A percentile compares a stretch with the other conserved stretches of the same genome.
Conservation (phyloP, 2,329 filamentous ascomycete species). For the Colletotrichum costaricense region DNA sequence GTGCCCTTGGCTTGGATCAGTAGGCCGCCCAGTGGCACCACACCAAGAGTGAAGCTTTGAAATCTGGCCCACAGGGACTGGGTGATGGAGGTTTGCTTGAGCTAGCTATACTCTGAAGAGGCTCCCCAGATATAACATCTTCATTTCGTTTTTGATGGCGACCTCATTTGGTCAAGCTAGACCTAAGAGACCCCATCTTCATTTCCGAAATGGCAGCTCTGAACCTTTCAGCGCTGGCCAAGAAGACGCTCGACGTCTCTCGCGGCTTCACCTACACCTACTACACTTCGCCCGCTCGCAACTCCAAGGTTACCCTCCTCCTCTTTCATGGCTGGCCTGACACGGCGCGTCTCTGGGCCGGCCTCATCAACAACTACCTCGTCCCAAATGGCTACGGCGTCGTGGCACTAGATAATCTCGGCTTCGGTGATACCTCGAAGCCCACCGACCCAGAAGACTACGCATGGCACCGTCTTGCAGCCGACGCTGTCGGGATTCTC, state of each 20-base stretch:
- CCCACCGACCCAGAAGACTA: conserved; percentile 51
- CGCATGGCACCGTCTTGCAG: conserved; percentile 47
- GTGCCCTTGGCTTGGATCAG: not conserved
- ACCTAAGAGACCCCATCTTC: not conserved
- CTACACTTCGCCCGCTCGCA: conserved; percentile 45
- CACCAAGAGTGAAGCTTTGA: too few species aligned
- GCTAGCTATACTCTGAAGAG: not conserved
- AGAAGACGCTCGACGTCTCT: conserved; percentile 43
- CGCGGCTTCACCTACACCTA: conserved; percentile 53
- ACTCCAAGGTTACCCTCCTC: conserved; percentile 46
- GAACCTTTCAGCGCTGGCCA: conserved; percentile 39
- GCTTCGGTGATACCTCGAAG: conserved; percentile 53
- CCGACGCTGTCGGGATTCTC: conserved; percentile 54
- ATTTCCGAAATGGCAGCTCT: conserved; percentile 1
- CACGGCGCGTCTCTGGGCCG: conserved; percentile 55
- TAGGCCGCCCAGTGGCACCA: not conserved
- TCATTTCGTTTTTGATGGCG: too few species aligned
- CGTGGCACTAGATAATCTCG: conserved; percentile 51
- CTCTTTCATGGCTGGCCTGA: conserved; percentile 64
- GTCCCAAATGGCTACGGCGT: conserved; percentile 49
- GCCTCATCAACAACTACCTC: conserved; percentile 52
- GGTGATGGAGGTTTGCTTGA: not conserved
- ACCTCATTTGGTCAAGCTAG: too few species aligned
- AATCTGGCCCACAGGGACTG: too few species aligned
- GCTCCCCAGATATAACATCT: not conserved